Evolutionary conservation across 2,329 filamentous ascomycete species (phyloP).

Genomic region (Xylariales sp.): DNA sequence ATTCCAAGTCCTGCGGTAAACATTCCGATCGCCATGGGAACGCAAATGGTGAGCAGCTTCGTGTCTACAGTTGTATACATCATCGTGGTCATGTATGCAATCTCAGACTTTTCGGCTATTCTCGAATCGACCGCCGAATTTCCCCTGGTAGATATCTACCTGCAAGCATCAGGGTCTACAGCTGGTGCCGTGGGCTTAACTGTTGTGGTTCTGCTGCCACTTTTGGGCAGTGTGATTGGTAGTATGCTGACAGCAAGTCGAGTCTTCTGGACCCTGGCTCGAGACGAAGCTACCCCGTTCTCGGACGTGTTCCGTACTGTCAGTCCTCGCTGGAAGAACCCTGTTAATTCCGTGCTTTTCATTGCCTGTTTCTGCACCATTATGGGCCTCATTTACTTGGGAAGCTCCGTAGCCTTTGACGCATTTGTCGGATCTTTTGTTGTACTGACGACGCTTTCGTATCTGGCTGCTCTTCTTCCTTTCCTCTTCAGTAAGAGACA

Average conservation of each 20-base stretch:
- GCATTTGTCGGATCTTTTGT: slow-evolving; percentile 53
- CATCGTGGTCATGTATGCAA: slow-evolving; percentile 52
- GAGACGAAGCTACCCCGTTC: slow-evolving; percentile 32
- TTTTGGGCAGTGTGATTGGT: neutral
- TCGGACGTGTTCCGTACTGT: slow-evolving; percentile 16
- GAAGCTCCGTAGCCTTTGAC: slow-evolving; percentile 60
- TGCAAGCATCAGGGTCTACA: slow-evolving; percentile 48
- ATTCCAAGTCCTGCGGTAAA: slow-evolving; percentile 41
- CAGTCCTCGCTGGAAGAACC: slow-evolving; percentile 24
- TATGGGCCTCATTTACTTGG: slow-evolving; percentile 61
- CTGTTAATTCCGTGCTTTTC: slow-evolving; percentile 43
- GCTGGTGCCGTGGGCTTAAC: slow-evolving; percentile 48
- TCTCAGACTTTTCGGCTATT: slow-evolving; percentile 42
- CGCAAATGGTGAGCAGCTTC: slow-evolving; percentile 47
- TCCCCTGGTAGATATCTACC: slow-evolving; percentile 64
- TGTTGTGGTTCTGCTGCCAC: slow-evolving; percentile 28
- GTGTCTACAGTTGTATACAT: slow-evolving; percentile 48
- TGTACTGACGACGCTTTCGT: slow-evolving; percentile 38
- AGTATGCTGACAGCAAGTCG: slow-evolving; percentile 29
- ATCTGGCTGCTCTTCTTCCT: slow-evolving; percentile 59
- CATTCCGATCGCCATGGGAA: slow-evolving; percentile 47
- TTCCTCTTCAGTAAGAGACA: slow-evolving; percentile 41
- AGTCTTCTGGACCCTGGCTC: slow-evolving; percentile 34
- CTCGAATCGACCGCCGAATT: slow-evolving; percentile 45
- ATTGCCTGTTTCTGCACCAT: slow-evolving; percentile 41